These are phyloP conservation scores for Arthrobotrys megalospora DNA, from an alignment of 2,329 filamentous ascomycete species.

Conservation along the genomic window DNA sequence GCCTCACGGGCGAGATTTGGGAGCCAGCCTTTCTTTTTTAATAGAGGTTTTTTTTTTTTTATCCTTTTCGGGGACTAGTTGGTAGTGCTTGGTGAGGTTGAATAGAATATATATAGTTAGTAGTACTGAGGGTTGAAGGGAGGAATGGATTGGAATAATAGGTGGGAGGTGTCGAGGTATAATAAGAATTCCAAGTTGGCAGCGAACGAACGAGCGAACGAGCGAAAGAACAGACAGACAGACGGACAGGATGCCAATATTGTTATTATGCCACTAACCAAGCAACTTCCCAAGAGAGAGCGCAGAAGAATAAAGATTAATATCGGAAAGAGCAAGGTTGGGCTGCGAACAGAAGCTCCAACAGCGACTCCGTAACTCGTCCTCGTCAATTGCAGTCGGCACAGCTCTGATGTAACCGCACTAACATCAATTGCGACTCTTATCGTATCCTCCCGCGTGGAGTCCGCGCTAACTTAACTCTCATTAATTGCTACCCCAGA, in stretches of 20 bases:
- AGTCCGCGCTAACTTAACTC: not conserved
- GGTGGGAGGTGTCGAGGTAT: conserved; percentile 4
- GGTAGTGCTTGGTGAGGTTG: not conserved
- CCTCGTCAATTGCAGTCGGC: not conserved
- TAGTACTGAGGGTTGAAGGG: not conserved
- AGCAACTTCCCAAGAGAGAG: no score
- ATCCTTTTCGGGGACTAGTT: no score
- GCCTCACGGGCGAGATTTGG: not conserved
- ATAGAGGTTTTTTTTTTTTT: no score
- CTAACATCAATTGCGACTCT: not conserved
- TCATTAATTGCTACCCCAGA: no score
- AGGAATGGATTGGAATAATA: not conserved
- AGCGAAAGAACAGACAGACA: not conserved
- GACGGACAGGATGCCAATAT: no score
- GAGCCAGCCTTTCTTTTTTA: not conserved
- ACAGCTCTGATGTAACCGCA: conserved; percentile 15
- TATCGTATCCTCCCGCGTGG: conserved; percentile 23
- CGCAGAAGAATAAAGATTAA: not conserved
- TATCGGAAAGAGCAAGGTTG: not conserved
- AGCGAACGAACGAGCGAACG: conserved; percentile 21
- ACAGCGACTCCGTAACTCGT: not conserved
- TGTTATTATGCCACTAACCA: no score
- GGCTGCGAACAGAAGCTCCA: conserved; percentile 1
- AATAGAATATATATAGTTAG: no score
- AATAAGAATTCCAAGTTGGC: not conserved